phyloP scores from a whole-genome alignment of 2,329 filamentous ascomycete species.

The Cordyceps tenuipes region DNA sequence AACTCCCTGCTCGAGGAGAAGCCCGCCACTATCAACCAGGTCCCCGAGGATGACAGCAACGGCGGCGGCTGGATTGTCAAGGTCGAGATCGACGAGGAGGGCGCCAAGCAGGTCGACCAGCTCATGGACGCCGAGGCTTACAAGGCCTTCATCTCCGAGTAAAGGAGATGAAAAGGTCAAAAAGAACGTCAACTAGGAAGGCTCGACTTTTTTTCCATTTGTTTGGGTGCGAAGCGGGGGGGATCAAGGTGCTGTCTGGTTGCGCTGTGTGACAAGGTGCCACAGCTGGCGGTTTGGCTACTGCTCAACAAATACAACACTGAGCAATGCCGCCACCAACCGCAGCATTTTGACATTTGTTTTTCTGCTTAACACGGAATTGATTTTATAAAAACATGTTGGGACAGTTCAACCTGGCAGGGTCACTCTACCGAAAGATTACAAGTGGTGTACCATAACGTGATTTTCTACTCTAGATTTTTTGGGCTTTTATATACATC shows the following conservation, averaged over 20 bases:
- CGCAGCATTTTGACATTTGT: constrained; percentile 2
- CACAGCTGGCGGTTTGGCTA: not conserved
- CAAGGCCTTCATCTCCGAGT: constrained; percentile 57
- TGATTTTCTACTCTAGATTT: constrained; percentile 2
- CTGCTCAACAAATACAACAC: not conserved
- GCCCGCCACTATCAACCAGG: constrained; percentile 80
- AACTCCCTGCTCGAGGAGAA: constrained; percentile 75
- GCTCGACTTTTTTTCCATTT: not conserved
- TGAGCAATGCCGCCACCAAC: not conserved
- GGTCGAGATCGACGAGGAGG: constrained; percentile 64
- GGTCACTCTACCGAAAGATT: constrained; percentile 11
- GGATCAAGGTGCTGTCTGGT: not conserved
- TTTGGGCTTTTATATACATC: not conserved
- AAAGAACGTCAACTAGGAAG: not conserved
- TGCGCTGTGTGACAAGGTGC: not conserved
- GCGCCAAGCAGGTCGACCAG: constrained; percentile 58
- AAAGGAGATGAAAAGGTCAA: not conserved
- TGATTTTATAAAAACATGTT: constrained; percentile 10
- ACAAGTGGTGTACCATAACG: constrained; percentile 15
- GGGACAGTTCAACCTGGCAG: constrained; percentile 18
- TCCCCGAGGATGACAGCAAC: constrained; percentile 68
- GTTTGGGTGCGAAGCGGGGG: not conserved
- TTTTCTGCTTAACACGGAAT: constrained; percentile 13
- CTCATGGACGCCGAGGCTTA: constrained; percentile 76
- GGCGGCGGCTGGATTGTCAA: constrained; percentile 88